Conservation (phyloP, 352 stramenopile genomes). For the Pythium pectinolyticum region DNA sequence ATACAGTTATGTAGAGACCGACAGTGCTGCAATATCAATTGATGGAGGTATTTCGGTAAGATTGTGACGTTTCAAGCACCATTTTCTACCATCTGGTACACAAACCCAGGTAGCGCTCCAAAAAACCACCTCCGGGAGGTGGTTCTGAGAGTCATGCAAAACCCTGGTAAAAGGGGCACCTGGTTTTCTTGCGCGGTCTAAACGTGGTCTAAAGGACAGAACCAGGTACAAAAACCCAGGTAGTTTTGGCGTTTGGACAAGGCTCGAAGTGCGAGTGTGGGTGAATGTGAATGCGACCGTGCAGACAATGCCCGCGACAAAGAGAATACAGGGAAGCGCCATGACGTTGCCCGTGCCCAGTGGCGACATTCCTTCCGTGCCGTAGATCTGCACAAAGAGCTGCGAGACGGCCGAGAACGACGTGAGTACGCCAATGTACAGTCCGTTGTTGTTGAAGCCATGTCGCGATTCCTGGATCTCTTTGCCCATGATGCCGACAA, state of each 20-base stretch:
- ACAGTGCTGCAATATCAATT: background rate
- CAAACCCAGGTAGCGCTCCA: background rate
- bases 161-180: background rate
- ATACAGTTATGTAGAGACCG: background rate
- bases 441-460: constrained; percentile 81
- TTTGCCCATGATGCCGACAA: constrained; percentile 82
- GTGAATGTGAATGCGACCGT: constrained; percentile 44
- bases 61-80: background rate
- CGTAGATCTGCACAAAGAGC: constrained; percentile 73
- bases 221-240: background rate
- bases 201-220: background rate
- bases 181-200: background rate
- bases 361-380: constrained; percentile 59
- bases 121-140: background rate
- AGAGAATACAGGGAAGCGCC: constrained; percentile 60
- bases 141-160: background rate
- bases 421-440: constrained; percentile 74
- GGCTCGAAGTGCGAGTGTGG: constrained; percentile 16
- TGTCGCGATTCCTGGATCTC: constrained; percentile 63
- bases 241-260: background rate
- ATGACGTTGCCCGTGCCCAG: constrained; percentile 65
- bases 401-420: constrained; percentile 65
- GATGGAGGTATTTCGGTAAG: background rate
- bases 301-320: constrained; percentile 45
- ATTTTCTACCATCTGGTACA: background rate